Evolutionary conservation across 139 green algal species (phyloP).

Genomic region (Dunaliella primolecta): DNA sequence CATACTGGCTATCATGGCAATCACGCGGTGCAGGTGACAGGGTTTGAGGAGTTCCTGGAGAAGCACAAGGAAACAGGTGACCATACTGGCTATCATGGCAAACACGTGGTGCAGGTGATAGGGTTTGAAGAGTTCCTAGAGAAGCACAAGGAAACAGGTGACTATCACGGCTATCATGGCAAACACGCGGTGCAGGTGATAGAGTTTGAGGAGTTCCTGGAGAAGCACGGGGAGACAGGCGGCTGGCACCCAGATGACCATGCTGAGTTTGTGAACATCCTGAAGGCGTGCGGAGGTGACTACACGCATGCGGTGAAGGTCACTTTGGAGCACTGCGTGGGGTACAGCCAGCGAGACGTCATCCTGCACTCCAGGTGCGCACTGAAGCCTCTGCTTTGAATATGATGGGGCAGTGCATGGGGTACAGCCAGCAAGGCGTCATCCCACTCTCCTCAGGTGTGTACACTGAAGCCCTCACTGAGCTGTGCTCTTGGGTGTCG

Average conservation of each 20-base stretch:
- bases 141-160: slow-evolving; percentile 13
- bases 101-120: slow-evolving; percentile 19
- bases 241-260: slow-evolving; percentile 36
- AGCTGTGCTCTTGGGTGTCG: too few relatives aligned
- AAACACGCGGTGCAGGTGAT: slow-evolving; percentile 23
- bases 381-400: background rate
- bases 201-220: slow-evolving; percentile 28
- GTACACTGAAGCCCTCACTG: background rate
- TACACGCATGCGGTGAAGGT: slow-evolving; percentile 29
- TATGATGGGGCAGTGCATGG: slow-evolving; percentile 23
- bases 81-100: too few relatives aligned
- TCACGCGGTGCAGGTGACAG: slow-evolving; percentile 23
- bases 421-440: slow-evolving; percentile 21
- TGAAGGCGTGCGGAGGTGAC: slow-evolving; percentile 29
- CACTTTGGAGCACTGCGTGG: slow-evolving; percentile 20
- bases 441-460: slow-evolving; percentile 21
- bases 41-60: slow-evolving; percentile 25
- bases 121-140: slow-evolving; percentile 27
- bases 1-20: slow-evolving; percentile 33
- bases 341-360: slow-evolving; percentile 23
- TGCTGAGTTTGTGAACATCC: slow-evolving; percentile 29
- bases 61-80: slow-evolving; percentile 14
- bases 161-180: too few relatives aligned
- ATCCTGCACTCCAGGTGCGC: slow-evolving; percentile 21
- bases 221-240: slow-evolving; percentile 14